Evolutionary conservation across 1,284 basidiomycete species (phyloP), one percentile per base, ranked within the genome.

Genomic region (Ceratobasidium sp.): DNA sequence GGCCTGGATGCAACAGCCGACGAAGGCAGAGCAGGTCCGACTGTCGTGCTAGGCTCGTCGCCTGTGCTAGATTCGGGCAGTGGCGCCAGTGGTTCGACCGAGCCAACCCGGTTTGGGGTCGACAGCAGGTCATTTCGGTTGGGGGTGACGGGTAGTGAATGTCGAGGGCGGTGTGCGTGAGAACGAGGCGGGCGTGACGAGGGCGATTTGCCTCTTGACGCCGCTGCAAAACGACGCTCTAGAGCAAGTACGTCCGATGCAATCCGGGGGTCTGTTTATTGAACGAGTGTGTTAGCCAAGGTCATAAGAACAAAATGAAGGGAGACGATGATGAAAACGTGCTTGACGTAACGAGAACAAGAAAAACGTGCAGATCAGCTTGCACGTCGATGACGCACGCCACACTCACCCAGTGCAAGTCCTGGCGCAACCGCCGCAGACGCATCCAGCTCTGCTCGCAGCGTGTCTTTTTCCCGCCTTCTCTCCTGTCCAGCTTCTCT

Each of bases 381-480:
- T 16, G 48, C n/a, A 18, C 9, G 18, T 45, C n/a, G 28, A 48
- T 61, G 55, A 59, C 14, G 10, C 10, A 57, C 48, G 39, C 32
- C 30, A 21, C 26, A 70, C 67, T 16, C 59, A 70, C 67, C 67
- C 4, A 70, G 55, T 43, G 67, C 55, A 28, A 70, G 23, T 10
- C 53, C 67, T 48, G 67, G 67, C n/a, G 67, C 55, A 10, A 61
- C 28, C 23, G 43, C 59, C n/a, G 59, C 59, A 23, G 59, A 61
- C 59, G 67, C 53, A 48, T 70, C 67, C 34, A 70, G 30, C 39
- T 70, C 67, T 58, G 67, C 67, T 14, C 67, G 41, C n/a, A 70
- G 18, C 32, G 41, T 48, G 23, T 59, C 55, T 50, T 50, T 70
- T 58, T 70, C 67, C n/a, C 43, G 26, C 41, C 23, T 61, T 30